A percentile compares a stretch with the other conserved stretches of the same genome.
Conservation (phyloP, 2,329 filamentous ascomycete genomes). For the Penicillium sp. region DNA sequence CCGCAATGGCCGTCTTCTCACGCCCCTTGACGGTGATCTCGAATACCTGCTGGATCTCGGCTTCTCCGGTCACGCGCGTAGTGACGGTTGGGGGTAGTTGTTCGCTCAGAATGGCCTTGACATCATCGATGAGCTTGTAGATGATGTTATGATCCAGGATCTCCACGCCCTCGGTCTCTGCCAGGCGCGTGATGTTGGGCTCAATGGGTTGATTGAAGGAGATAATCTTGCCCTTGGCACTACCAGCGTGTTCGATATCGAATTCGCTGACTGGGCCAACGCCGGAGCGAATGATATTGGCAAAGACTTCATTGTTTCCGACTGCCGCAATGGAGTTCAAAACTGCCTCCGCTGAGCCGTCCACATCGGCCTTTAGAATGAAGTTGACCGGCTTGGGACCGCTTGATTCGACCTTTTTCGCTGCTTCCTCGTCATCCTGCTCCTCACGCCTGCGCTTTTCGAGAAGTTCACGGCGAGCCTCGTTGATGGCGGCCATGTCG, state of each 20-base stretch:
- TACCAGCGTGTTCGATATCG: constrained; percentile 82
- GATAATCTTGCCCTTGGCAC: constrained; percentile 70
- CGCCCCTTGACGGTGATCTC: constrained; percentile 74
- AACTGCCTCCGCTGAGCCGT: constrained; percentile 89
- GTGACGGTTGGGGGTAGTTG: constrained; percentile 64
- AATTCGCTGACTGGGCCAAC: constrained; percentile 79
- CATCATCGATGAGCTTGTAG: constrained; percentile 50
- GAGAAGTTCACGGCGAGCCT: constrained; percentile 59
- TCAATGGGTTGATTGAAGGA: constrained; percentile 78
- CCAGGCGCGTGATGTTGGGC: constrained; percentile 63
- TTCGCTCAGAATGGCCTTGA: constrained; percentile 60
- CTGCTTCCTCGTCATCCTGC: constrained; percentile 32
- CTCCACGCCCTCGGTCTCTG: constrained; percentile 66
- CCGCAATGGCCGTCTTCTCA: constrained; percentile 71
- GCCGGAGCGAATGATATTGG: constrained; percentile 70
- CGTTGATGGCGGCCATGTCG: constrained; percentile 75
- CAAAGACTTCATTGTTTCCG: constrained; percentile 77
- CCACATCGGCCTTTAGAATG: constrained; percentile 87
- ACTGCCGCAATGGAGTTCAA: constrained; percentile 70
- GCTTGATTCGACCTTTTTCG: constrained; percentile 36
- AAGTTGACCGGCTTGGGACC: constrained; percentile 66
- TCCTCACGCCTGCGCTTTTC: constrained; percentile 44
- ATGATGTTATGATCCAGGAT: constrained; percentile 76
- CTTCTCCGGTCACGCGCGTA: constrained; percentile 76
- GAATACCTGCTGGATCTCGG: constrained; percentile 79